Base-by-base conservation (phyloP, 768 basidiomycete genomes). In the Phlebiopsis flavidoalba region DNA sequence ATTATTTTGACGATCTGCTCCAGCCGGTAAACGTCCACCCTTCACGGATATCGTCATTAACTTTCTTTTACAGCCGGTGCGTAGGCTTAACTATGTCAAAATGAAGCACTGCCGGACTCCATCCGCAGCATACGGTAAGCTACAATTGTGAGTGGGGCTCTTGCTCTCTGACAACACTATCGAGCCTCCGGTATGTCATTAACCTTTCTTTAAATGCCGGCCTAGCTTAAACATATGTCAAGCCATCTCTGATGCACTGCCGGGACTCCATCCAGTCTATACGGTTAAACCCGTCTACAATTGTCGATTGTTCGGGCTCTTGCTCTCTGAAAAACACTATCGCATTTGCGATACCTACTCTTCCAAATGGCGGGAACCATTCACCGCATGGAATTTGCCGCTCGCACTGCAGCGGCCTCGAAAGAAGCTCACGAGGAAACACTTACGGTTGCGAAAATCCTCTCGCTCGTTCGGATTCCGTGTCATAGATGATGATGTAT, bases 291-390 rank as follows among this genome's bases (percentile, higher is more conserved):
- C 26, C 26, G 26, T 2, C 26, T 31, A 31, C 26, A 31, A 31
- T n/a, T n/a, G n/a, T n/a, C n/a, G n/a, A n/a, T 36, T 5, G 19
- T 35, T 31, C 26, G 24, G n/a, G 7, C 22, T 17, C 45, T 12
- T 21, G 3, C 37, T 14, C 37, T 7, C 37, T 7, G 14, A 40
- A 8, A 40, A 14, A 53, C 15, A 17, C 7, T 10, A 19, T 43
- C 6, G 26, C 26, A 2, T 1, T 53, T 91, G 91, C 89, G 10
- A 93, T 93, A 46, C 92, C 91, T 3, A 91, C 88, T 0, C 76
- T 83, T 12, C 69, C 74, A 0, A 78, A 83, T 63, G 91, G 90
- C 12, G 89, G 89, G 5, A 93, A 93, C 67, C 92, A 94, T n/a
- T n/a, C 66, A 93, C 92, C 0, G 74, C 72, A 1, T n/a, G n/a